These are phyloP conservation scores for Populus simonii DNA, from an alignment of 345 rosid genomes.

Conservation along the genomic window DNA sequence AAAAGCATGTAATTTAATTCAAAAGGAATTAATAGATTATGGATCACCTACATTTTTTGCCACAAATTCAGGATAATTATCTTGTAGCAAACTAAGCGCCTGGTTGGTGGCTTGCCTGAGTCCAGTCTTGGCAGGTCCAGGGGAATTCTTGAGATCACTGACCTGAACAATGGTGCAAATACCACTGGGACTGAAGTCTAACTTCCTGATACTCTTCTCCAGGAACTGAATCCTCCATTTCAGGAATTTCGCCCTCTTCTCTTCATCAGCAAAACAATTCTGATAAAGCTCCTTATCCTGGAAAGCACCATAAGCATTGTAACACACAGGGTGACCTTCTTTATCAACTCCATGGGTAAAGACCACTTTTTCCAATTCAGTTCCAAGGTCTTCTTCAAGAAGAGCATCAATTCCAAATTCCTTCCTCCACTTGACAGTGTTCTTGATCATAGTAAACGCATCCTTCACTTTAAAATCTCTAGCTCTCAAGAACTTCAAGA, in stretches of 20 bases:
- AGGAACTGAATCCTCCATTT: conserved; percentile 48
- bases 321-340: conserved; percentile 54
- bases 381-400: conserved; percentile 47
- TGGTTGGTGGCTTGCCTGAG: conserved; percentile 39
- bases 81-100: conserved; percentile 44
- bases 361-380: conserved; percentile 32
- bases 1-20: neutral
- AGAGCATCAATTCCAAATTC: conserved; percentile 42
- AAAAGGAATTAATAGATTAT: neutral
- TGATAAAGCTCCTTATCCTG: conserved; percentile 39
- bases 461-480: conserved; percentile 54
- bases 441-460: conserved; percentile 49
- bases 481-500: conserved; percentile 54
- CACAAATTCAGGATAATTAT: conserved; percentile 56
- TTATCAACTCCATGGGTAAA: conserved; percentile 38
- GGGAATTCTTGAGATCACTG: conserved; percentile 50
- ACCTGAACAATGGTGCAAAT: conserved; percentile 40
- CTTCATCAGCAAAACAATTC: conserved; percentile 35
- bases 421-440: conserved; percentile 46
- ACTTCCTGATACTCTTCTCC: conserved; percentile 48
- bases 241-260: conserved; percentile 43
- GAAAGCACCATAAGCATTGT: conserved; percentile 45
- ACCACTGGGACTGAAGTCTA: conserved; percentile 45
- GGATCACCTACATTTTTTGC: conserved; percentile 37
- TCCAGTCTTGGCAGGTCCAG: conserved; percentile 38